A percentile compares a stretch with the other conserved stretches of the same genome.
Conservation (phyloP, 768 basidiomycete species). For the Tubosaeta brunneosetosa region DNA sequence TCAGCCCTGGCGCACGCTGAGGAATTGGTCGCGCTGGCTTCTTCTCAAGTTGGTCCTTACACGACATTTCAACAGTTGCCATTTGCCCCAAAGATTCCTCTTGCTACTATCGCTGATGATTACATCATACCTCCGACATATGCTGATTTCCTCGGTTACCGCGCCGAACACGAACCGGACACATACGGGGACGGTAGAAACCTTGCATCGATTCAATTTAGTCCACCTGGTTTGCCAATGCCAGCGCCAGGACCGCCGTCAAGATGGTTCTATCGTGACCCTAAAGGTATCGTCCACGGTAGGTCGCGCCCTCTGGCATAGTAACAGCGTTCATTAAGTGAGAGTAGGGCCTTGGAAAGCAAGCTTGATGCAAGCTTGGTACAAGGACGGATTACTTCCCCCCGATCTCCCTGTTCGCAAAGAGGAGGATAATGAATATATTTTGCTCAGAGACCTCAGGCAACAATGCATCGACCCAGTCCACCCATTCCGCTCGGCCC, state of each 20-base stretch:
- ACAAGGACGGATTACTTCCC: constrained; percentile 77
- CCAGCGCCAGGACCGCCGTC: constrained; percentile 64
- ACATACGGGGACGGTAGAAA: constrained; percentile 41
- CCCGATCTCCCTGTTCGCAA: constrained; percentile 76
- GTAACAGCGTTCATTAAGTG: constrained; percentile 4
- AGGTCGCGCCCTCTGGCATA: constrained; percentile 20
- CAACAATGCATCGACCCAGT: constrained; percentile 78
- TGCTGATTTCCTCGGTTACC: constrained; percentile 68
- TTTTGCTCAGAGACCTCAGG: constrained; percentile 67
- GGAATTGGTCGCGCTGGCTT: constrained; percentile 62
- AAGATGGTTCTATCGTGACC: constrained; percentile 81
- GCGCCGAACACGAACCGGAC: constrained; percentile 58
- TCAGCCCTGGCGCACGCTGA: constrained; percentile 47
- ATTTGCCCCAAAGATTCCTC: constrained; percentile 84
- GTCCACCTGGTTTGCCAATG: constrained; percentile 74
- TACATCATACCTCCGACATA: constrained; percentile 92
- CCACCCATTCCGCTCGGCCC: constrained; percentile 59
- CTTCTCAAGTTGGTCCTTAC: constrained; percentile 75
- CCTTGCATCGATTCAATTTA: constrained; percentile 61
- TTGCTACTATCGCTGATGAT: constrained; percentile 83
- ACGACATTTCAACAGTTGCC: constrained; percentile 88
- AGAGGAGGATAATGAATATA: constrained; percentile 68
- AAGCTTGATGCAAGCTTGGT: constrained; percentile 87
- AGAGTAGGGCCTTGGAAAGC: constrained; percentile 80
- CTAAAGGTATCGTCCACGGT: constrained; percentile 78